phyloP scores from a whole-genome alignment of 768 basidiomycete species.

The Epithele typhae region DNA sequence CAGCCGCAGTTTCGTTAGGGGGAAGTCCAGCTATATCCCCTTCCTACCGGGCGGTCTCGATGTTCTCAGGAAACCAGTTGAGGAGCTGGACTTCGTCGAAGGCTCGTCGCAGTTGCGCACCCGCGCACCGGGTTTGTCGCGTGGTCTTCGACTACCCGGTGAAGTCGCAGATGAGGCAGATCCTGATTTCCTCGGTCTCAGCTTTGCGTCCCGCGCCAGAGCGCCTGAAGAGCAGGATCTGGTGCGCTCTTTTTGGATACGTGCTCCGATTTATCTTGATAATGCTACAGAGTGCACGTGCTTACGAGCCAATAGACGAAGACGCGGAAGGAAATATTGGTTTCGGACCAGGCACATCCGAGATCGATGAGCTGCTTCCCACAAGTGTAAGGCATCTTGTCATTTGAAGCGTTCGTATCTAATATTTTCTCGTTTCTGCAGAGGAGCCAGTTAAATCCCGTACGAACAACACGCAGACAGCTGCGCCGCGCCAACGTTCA shows the following conservation, averaged over 20 bases:
- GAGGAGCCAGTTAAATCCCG: conserved; percentile 57
- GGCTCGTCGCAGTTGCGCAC: conserved; percentile 46
- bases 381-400: conserved; percentile 21
- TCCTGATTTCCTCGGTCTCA: conserved; percentile 29
- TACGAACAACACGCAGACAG: conserved; percentile 37
- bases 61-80: conserved; percentile 24
- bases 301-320: background rate
- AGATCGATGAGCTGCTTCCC: conserved; percentile 75
- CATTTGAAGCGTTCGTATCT: no score
- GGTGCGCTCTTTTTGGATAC: no score
- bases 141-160: conserved; percentile 71
- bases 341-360: conserved; percentile 28
- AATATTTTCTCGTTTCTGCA: conserved; percentile 21
- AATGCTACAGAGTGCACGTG: background rate
- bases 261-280: background rate
- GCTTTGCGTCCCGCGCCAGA: no score
- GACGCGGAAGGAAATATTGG: background rate
- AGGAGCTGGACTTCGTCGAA: conserved; percentile 36
- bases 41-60: conserved; percentile 93
- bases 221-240: no score
- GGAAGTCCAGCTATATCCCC: conserved; percentile 89
- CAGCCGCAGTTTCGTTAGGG: conserved; percentile 79
- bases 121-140: conserved; percentile 76
- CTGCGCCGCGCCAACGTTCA: conserved; percentile 45
- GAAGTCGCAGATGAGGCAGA: conserved; percentile 48